Conservation (phyloP, 164 flowering plant species). For the Vitis amurensis region DNA sequence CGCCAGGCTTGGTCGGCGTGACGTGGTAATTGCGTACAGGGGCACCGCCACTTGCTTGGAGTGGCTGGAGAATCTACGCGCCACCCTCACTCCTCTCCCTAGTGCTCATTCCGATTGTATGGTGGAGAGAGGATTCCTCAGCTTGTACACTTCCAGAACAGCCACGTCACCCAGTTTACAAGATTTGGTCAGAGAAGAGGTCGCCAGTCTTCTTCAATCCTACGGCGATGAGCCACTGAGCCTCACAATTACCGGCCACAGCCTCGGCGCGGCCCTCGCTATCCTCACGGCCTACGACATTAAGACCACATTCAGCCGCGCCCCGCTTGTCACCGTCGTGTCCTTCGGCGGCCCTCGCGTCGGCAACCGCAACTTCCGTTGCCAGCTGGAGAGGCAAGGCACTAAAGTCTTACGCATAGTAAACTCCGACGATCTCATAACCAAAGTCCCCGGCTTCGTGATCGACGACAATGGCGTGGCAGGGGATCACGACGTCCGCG, state of each 20-base stretch:
- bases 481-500: not conserved
- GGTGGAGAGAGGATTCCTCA: slow-evolving; percentile 79
- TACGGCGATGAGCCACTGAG: slow-evolving; percentile 60
- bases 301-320: slow-evolving; percentile 25
- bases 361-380: slow-evolving; percentile 49
- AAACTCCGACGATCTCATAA: slow-evolving; percentile 57
- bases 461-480: slow-evolving; percentile 23
- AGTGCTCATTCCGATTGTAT: slow-evolving; percentile 19
- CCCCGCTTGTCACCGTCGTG: slow-evolving; percentile 53
- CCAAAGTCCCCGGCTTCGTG: slow-evolving; percentile 73
- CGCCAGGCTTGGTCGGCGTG: slow-evolving; percentile 68
- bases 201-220: slow-evolving; percentile 30
- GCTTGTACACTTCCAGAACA: slow-evolving; percentile 54
- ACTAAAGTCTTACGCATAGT: slow-evolving; percentile 63
- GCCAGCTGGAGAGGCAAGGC: slow-evolving; percentile 42
- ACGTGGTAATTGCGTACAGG: slow-evolving; percentile 65
- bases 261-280: slow-evolving; percentile 81
- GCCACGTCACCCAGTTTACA: slow-evolving; percentile 33
- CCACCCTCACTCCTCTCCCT: slow-evolving; percentile 45
- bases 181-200: slow-evolving; percentile 46
- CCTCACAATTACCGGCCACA: slow-evolving; percentile 74
- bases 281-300: slow-evolving; percentile 64
- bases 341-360: slow-evolving; percentile 83
- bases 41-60: slow-evolving; percentile 85
- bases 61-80: slow-evolving; percentile 82